Conservation (phyloP, 768 basidiomycete genomes). For the Grammothele lineata region DNA sequence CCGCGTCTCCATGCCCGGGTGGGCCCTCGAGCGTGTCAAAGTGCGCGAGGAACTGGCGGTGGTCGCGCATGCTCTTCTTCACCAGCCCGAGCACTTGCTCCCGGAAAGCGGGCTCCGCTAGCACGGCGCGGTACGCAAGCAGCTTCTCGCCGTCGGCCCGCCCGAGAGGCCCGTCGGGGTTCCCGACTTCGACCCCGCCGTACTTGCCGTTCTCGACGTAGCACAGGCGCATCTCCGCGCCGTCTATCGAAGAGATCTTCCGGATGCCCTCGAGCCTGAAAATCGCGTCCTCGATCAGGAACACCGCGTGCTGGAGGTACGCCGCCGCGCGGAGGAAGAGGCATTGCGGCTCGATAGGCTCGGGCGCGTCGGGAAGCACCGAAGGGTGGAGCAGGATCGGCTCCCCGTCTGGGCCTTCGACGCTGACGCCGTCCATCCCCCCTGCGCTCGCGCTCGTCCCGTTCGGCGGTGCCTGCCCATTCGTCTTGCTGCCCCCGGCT, state of each 20-base stretch:
- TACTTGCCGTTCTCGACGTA: conserved; percentile 72
- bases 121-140: conserved; percentile 55
- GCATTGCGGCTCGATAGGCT: conserved; percentile 82
- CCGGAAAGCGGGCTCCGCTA: conserved; percentile 51
- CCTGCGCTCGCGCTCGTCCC: conserved; percentile 49
- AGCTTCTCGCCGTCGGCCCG: conserved; percentile 52
- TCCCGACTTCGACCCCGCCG: conserved; percentile 83
- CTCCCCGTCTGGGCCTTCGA: conserved; percentile 49
- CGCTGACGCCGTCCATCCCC: conserved; percentile 31
- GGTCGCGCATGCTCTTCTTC: conserved; percentile 77
- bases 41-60: conserved; percentile 78
- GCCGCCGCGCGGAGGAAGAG: conserved; percentile 82
- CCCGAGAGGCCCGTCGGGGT: conserved; percentile 76
- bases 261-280: conserved; percentile 66
- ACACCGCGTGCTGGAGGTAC: conserved; percentile 74
- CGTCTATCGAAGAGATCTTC: conserved; percentile 57
- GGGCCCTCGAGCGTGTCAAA: conserved; percentile 69
- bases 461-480: conserved; percentile 64
- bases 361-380: conserved; percentile 71
- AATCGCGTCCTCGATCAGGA: conserved; percentile 69
- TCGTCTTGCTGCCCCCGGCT: conserved; percentile 35
- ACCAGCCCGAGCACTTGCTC: conserved; percentile 58
- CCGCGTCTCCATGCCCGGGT: conserved; percentile 24
- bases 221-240: conserved; percentile 72
- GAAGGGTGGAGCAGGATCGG: conserved; percentile 63